phyloP scores from a whole-genome alignment of 306 rosid genomes.

The Pueraria montana region DNA sequence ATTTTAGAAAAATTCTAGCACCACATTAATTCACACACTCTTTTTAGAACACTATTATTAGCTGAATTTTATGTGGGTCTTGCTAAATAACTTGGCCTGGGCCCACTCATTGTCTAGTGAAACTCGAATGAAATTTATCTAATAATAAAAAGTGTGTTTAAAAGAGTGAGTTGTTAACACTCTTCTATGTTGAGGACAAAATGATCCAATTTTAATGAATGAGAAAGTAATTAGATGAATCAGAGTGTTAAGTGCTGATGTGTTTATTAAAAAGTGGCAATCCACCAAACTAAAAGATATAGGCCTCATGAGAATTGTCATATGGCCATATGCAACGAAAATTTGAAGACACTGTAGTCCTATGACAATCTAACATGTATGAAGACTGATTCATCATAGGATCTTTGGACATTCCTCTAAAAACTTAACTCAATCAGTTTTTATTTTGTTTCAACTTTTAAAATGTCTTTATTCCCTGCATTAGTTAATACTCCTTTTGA shows the following conservation, averaged over 20 bases:
- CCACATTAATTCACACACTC: not conserved
- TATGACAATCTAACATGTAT: not conserved
- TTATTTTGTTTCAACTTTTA: slow-evolving; percentile 1
- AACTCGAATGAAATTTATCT: not conserved
- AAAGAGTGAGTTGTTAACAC: not conserved
- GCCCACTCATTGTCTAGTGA: not conserved
- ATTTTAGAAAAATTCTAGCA: not conserved
- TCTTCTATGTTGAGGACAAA: not conserved
- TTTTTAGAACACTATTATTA: not conserved
- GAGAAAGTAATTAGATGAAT: not conserved
- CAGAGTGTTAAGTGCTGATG: not conserved
- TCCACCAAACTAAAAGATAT: not conserved
- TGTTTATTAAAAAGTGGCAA: not conserved
- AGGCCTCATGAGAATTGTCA: not conserved
- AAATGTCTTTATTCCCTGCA: not conserved
- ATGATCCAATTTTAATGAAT: not conserved
- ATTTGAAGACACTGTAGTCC: not conserved
- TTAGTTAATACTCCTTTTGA: not conserved
- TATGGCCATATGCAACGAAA: not conserved
- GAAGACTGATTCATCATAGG: not conserved
- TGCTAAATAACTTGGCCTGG: not conserved
- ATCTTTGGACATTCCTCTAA: not conserved
- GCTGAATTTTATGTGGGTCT: not conserved
- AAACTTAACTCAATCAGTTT: not conserved
- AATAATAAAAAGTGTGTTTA: not conserved